Conservation (phyloP, 2,329 filamentous ascomycete genomes). For the Sporothrix schenckii region DNA sequence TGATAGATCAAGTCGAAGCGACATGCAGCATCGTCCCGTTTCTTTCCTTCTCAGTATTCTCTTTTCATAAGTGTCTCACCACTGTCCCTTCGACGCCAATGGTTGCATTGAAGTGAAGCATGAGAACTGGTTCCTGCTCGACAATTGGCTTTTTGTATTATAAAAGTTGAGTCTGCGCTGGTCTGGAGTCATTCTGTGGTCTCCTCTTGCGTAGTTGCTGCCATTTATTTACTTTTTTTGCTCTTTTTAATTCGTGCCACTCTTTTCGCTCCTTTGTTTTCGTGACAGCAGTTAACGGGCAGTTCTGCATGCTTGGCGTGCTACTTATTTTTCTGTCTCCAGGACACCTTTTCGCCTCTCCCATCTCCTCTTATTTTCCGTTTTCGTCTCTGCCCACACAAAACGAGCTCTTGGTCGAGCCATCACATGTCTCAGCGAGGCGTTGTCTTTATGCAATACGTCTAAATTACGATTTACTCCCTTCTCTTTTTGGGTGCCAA, state of each 20-base stretch:
- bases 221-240: no score
- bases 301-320: neutral
- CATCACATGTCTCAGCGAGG: neutral
- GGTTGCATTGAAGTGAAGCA: neutral
- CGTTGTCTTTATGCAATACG: neutral
- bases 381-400: neutral
- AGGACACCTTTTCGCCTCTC: no score
- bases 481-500: neutral
- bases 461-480: no score
- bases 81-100: no score
- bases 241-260: neutral
- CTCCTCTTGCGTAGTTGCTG: no score
- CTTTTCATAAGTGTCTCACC: neutral
- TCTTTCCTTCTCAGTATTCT: neutral
- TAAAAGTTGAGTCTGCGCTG: no score
- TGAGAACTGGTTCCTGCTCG: no score
- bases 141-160: neutral
- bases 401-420: neutral
- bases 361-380: neutral
- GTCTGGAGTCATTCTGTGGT: no score
- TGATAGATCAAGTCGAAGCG: neutral
- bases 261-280: neutral
- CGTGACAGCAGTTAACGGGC: neutral
- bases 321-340: neutral
- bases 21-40: conserved; percentile 11